Evolutionary conservation across 805 yeast genomes (phyloP).

Genomic region (Saturnispora sekii): DNA sequence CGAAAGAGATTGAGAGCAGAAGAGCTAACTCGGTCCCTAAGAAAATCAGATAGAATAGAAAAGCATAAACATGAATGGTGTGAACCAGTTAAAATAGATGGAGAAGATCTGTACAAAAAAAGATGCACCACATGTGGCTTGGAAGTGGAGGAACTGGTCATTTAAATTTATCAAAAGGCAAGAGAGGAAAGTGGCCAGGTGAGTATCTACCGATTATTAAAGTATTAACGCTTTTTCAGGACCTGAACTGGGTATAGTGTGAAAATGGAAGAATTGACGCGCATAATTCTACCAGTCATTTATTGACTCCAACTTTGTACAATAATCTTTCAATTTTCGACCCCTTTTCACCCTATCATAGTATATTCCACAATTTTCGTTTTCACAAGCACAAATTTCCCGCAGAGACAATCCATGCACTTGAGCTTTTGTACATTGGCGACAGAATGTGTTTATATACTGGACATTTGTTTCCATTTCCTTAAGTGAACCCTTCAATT

Average conservation of each 20-base stretch:
- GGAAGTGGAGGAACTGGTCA: conserved; percentile 65
- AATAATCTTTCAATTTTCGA: conserved; percentile 17
- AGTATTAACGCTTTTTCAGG: too few species aligned
- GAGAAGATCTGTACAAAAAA: conserved; percentile 34
- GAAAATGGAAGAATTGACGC: too few species aligned
- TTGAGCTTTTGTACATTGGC: conserved; percentile 30
- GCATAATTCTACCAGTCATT: conserved; percentile 17
- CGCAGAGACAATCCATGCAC: conserved; percentile 17
- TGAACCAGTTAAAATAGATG: conserved; percentile 31
- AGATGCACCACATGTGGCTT: conserved; percentile 77
- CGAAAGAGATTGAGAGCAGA: conserved; percentile 88
- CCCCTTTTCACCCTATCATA: conserved; percentile 40
- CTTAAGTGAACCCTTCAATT: conserved; percentile 23
- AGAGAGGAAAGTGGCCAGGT: too few species aligned
- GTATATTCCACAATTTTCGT: conserved; percentile 57
- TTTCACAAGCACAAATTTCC: conserved; percentile 36
- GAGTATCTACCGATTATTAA: too few species aligned
- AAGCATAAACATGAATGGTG: conserved; percentile 74
- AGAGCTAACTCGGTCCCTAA: conserved; percentile 61
- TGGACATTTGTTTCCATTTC: conserved; percentile 22
- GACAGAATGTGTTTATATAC: conserved; percentile 16
- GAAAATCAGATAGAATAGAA: conserved; percentile 40
- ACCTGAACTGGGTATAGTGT: too few species aligned
- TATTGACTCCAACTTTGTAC: conserved; percentile 10
- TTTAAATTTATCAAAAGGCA: not conserved